These are phyloP conservation scores for Echinosophora koreensis DNA, from an alignment of 306 rosid species.

Conservation along the genomic window DNA sequence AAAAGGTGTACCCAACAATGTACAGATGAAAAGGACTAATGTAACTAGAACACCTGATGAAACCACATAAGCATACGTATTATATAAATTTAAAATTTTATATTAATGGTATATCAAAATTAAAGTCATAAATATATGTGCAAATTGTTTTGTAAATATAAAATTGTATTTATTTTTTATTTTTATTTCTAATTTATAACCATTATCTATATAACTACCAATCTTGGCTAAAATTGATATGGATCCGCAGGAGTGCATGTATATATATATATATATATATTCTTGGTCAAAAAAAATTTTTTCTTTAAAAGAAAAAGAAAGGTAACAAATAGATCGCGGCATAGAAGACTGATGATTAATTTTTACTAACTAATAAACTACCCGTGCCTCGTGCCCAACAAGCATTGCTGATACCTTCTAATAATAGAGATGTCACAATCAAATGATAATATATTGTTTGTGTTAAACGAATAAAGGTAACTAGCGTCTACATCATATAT, in stretches of 20 bases:
- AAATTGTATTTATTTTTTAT: too few species aligned
- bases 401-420: constrained; percentile 19
- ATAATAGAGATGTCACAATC: constrained; percentile 22
- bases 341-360: background rate
- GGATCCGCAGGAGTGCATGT: background rate
- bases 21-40: too few species aligned
- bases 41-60: too few species aligned
- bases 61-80: too few species aligned
- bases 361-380: background rate
- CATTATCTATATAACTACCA: background rate
- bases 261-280: background rate
- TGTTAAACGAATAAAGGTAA: constrained; percentile 31
- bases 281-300: too few species aligned
- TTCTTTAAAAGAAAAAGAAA: background rate
- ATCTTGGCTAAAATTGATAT: background rate
- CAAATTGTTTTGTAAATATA: too few species aligned
- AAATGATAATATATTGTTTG: constrained; percentile 27
- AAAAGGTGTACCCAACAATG: too few species aligned
- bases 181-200: too few species aligned
- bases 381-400: constrained; percentile 17
- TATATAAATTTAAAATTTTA: background rate
- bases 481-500: constrained; percentile 11
- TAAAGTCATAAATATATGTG: background rate
- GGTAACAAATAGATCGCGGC: background rate
- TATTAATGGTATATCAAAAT: background rate